Conservation (phyloP, 1,139 yeast genomes). For the Candida sanyaensis region DNA sequence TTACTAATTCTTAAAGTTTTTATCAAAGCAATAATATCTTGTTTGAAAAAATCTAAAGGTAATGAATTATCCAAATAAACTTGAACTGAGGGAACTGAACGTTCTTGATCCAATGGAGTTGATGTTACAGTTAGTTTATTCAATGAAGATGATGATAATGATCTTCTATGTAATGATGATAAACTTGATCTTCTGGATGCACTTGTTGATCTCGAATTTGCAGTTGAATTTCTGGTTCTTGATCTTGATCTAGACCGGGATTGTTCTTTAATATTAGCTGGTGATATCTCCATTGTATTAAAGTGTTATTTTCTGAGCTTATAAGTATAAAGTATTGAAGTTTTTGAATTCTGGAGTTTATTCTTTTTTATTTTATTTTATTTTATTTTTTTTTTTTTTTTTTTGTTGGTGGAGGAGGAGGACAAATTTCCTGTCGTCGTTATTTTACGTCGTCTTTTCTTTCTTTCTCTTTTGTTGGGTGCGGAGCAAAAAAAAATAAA, state of each 20-base stretch:
- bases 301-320: background rate
- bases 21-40: conserved; percentile 69
- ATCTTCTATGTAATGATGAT: conserved; percentile 22
- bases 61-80: conserved; percentile 66
- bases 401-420: no score
- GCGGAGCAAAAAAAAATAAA: background rate
- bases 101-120: conserved; percentile 30
- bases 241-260: conserved; percentile 39
- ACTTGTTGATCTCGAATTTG: conserved; percentile 38
- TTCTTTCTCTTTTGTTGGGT: background rate
- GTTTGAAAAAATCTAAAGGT: conserved; percentile 82
- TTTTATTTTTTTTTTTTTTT: no score
- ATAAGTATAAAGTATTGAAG: background rate
- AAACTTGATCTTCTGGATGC: conserved; percentile 40
- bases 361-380: no score
- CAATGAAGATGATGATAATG: conserved; percentile 28
- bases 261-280: conserved; percentile 19
- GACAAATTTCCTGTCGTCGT: no score
- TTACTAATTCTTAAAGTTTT: conserved; percentile 68
- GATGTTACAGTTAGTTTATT: conserved; percentile 27
- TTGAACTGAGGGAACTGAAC: conserved; percentile 38
- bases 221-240: conserved; percentile 35
- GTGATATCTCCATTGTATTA: conserved; percentile 29
- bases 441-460: background rate
- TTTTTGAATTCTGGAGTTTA: background rate